Evolutionary conservation across 169 alveolate genomes (phyloP).

Genomic region (Plasmodium billcollinsi): DNA sequence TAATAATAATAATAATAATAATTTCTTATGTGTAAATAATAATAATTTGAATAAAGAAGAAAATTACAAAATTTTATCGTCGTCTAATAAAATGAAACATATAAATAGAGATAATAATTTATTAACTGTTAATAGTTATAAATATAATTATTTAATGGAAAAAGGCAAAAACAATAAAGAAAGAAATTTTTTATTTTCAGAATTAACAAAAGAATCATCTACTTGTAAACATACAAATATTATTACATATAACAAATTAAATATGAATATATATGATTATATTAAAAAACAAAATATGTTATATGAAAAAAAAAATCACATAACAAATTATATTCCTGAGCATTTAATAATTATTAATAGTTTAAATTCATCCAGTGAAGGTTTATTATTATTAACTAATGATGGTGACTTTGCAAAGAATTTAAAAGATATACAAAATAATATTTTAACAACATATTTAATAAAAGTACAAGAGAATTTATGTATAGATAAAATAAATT

Average conservation of each 20-base stretch:
- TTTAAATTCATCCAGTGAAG: constrained; percentile 36
- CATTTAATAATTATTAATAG: constrained; percentile 62
- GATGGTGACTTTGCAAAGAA: constrained; percentile 73
- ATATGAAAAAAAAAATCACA: constrained; percentile 36
- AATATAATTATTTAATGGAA: background rate
- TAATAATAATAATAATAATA: too few species aligned
- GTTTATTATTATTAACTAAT: constrained; percentile 46
- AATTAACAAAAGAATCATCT: background rate
- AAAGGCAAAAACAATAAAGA: background rate
- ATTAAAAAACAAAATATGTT: constrained; percentile 32
- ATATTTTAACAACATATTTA: constrained; percentile 53
- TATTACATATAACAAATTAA: background rate
- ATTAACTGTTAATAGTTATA: background rate
- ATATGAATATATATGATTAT: constrained; percentile 34
- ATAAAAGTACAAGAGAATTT: constrained; percentile 57
- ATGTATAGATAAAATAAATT: constrained; percentile 14
- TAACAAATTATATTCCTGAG: constrained; percentile 32
- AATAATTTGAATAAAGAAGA: background rate
- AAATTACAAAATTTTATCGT: background rate
- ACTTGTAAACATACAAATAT: background rate
- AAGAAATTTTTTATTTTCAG: background rate
- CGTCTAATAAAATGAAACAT: background rate
- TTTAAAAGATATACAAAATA: constrained; percentile 49
- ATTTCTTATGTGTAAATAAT: background rate
- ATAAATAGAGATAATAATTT: background rate